Percentiles rank a stretch among this genome's conserved stretches.
Conservation (phyloP, 176 grass and related monocot species). For the Cenchrus fungigraminus region DNA sequence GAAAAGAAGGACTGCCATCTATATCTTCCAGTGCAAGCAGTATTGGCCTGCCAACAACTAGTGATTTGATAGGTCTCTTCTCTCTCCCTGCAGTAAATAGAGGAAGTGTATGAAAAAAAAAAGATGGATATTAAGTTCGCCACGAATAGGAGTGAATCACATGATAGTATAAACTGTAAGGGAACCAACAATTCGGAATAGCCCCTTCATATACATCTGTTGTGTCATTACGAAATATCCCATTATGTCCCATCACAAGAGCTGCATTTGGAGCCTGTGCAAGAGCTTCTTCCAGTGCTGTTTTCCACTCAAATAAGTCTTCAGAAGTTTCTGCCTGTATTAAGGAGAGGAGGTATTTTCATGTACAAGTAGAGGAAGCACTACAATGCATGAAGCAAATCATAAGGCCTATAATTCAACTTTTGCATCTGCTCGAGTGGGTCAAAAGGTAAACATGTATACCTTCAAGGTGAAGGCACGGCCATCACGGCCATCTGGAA, state of each 20-base stretch:
- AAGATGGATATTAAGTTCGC: constrained; percentile 15
- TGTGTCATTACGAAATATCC: constrained; percentile 94
- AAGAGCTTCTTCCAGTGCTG: constrained; percentile 96
- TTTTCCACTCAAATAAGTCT: constrained; percentile 99
- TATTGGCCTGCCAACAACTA: constrained; percentile 96
- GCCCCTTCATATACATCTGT: constrained; percentile 87
- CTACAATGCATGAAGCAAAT: constrained; percentile 36
- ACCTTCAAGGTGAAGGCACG: constrained; percentile 99
- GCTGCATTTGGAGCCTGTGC: constrained; percentile 96
- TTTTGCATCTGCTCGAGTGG: constrained; percentile 28
- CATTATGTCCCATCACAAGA: constrained; percentile 99
- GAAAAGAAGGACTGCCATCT: constrained; percentile 97
- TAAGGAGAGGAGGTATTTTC: constrained; percentile 9
- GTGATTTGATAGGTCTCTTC: constrained; percentile 82
- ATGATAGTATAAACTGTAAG: constrained; percentile 35
- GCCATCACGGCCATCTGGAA: constrained; percentile 96
- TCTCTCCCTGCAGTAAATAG: constrained; percentile 78
- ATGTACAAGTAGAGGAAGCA: constrained; percentile 10
- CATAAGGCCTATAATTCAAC: constrained; percentile 28
- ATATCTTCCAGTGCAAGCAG: constrained; percentile 99
- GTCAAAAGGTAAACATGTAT: constrained; percentile 32
- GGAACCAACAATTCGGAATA: constrained; percentile 78
- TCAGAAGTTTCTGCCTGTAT: constrained; percentile 89
- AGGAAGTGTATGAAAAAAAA: constrained; percentile 34
- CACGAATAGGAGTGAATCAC: constrained; percentile 12